Percentiles rank a stretch among this genome's conserved stretches.
Evolutionary conservation across 1,139 yeast genomes (phyloP).

Genomic region (Candida sp.): DNA sequence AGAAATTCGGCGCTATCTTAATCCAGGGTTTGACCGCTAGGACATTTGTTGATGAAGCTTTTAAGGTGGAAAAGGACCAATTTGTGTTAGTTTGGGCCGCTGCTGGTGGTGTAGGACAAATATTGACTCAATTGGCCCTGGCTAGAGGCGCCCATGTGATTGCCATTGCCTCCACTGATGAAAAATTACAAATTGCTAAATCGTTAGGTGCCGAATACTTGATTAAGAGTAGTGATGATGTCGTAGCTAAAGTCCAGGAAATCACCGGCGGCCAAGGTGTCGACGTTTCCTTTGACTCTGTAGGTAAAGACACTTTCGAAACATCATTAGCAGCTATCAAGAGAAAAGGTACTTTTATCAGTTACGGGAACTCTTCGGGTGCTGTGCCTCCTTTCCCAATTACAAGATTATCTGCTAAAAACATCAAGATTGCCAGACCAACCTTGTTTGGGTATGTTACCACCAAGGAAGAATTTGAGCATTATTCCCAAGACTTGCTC

Average conservation of each 20-base stretch:
- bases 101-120: conserved; percentile 88
- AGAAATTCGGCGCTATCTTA: conserved; percentile 56
- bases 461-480: conserved; percentile 55
- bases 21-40: conserved; percentile 80
- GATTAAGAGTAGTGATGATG: conserved; percentile 57
- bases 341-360: conserved; percentile 70
- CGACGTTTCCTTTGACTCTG: conserved; percentile 69
- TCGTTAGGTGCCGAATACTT: conserved; percentile 72
- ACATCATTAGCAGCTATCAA: conserved; percentile 59
- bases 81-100: conserved; percentile 82
- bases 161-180: conserved; percentile 78
- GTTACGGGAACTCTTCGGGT: conserved; percentile 90
- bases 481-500: conserved; percentile 46
- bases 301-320: conserved; percentile 78
- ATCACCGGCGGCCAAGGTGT: conserved; percentile 74
- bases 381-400: conserved; percentile 65
- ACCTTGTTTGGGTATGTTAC: conserved; percentile 49
- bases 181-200: conserved; percentile 58
- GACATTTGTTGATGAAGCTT: conserved; percentile 64
- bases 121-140: conserved; percentile 61
- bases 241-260: conserved; percentile 56
- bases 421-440: conserved; percentile 65
- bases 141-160: conserved; percentile 73
- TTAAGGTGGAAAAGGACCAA: conserved; percentile 66
- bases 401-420: conserved; percentile 52